Percentiles rank a stretch among this genome's conserved stretches.
phyloP scores from a whole-genome alignment of 2,329 filamentous ascomycete species.

The Sporothrix globosa region DNA sequence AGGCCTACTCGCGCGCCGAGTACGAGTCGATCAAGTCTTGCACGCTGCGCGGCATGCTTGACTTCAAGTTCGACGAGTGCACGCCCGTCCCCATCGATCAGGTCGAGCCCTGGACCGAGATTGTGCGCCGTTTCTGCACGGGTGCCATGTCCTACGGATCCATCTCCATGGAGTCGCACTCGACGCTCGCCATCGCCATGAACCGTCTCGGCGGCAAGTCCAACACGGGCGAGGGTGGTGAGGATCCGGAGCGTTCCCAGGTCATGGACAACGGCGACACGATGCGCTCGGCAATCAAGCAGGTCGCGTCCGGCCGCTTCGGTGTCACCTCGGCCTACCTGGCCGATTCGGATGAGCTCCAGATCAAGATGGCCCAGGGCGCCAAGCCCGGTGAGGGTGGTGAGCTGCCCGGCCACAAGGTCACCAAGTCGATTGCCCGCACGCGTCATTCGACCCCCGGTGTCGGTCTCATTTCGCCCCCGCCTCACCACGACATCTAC shows the following conservation, averaged over 20 bases:
- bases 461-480: slow-evolving; percentile 93
- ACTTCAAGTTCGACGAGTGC: slow-evolving; percentile 92
- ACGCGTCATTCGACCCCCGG: slow-evolving; percentile 95
- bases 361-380: slow-evolving; percentile 99
- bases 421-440: slow-evolving; percentile 88
- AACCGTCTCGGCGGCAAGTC: slow-evolving; percentile 95
- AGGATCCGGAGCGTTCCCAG: slow-evolving; percentile 88
- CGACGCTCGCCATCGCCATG: slow-evolving; percentile 93
- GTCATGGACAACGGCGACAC: slow-evolving; percentile 89
- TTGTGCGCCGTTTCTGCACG: slow-evolving; percentile 93
- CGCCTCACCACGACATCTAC: slow-evolving; percentile 97
- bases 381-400: slow-evolving; percentile 97
- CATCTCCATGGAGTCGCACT: slow-evolving; percentile 98
- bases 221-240: slow-evolving; percentile 96
- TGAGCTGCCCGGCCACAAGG: slow-evolving; percentile 95
- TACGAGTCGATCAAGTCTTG: slow-evolving; percentile 97
- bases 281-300: slow-evolving; percentile 97
- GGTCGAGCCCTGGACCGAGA: slow-evolving; percentile 97
- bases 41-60: slow-evolving; percentile 88
- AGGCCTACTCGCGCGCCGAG: slow-evolving; percentile 89
- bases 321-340: slow-evolving; percentile 95
- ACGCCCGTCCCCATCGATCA: slow-evolving; percentile 89
- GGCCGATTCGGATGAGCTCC: slow-evolving; percentile 90
- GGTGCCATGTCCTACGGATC: slow-evolving; percentile 99
- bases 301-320: slow-evolving; percentile 93